phyloP scores from a whole-genome alignment of 2,329 filamentous ascomycete species.

The Botrytis pseudocinerea region DNA sequence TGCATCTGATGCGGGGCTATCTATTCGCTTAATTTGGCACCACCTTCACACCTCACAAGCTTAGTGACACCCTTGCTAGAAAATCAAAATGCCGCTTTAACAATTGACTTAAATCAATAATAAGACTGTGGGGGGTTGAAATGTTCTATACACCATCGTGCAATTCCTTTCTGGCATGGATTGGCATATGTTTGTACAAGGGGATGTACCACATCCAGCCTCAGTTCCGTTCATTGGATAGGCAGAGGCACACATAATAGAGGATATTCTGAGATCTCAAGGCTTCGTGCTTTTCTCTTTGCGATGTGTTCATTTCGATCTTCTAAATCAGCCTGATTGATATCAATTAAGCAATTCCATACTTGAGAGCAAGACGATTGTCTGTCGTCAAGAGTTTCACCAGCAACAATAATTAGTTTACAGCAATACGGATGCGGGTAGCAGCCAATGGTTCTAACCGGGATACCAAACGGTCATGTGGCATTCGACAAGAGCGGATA shows the following conservation, averaged over 20 bases:
- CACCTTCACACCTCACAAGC: not conserved
- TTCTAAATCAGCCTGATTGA: not conserved
- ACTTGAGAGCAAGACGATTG: not conserved
- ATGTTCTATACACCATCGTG: not conserved
- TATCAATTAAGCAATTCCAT: not conserved
- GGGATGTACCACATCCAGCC: constrained; percentile 3
- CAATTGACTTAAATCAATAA: not conserved
- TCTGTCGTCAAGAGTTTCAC: not conserved
- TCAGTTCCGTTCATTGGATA: not conserved
- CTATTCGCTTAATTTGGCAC: not conserved
- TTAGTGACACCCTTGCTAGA: not conserved
- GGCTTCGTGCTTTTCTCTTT: not conserved
- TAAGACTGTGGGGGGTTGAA: not conserved
- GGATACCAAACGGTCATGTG: not conserved
- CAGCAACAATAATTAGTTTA: not conserved
- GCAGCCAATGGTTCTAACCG: not conserved
- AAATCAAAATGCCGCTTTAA: not conserved
- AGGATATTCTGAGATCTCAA: not conserved
- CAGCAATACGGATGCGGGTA: not conserved
- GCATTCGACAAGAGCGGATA: not conserved
- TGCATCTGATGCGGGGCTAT: not conserved
- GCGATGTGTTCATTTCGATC: not conserved
- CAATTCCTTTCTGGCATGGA: not conserved
- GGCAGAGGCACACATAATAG: not conserved
- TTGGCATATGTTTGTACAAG: not conserved